Base-by-base conservation (phyloP, 164 flowering plant genomes). In the Nymphaea thermarum region DNA sequence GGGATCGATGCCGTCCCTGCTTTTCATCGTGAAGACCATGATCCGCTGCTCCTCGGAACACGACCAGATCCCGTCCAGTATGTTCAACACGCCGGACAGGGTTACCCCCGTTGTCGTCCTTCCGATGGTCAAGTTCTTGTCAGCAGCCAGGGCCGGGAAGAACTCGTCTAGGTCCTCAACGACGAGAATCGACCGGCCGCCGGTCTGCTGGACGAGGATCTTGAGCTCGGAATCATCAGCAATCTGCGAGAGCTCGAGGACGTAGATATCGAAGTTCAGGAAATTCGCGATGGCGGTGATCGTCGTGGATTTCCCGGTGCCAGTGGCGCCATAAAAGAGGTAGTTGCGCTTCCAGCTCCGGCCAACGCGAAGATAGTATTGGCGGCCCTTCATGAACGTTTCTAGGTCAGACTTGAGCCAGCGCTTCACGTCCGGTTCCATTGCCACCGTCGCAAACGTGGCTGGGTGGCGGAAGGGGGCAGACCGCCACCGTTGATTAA, bases 291-390 rank as follows among this genome's bases (percentile, higher is more conserved):
- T 85, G 4, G 90, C 96, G 2, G 93, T 88, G 0, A 85, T 74
- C 76, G 89, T 89, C 47, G 85, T 88, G 42, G 98, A 83, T 64
- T 92, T 92, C 0, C 96, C 94, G 2, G 96, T 88, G 5, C 98
- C 98, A 36, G 94, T 76, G 0, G 85, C 77, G 8, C 96, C 96
- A 75, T 86, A 78, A 2, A 92, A 74, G 4, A 92, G 78, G 64
- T 87, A 92, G 67, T 93, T 88, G 60, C 96, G 83, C 53, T 82
- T 86, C 96, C 98, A 92, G 47, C 83, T 91, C 4, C 93, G 89
- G n/a, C 98, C 98, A 16, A 90, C 69, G 2, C 83, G 77, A 65
- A 89, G 86, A 43, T 87, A 92, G 64, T 87, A 88, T 70, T 86
- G 86, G 51, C 82, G 86, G 16, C 91, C 80, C 62, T 92, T 92